Conservation (phyloP, 257 asterid genomes). For the Solanum medicagineum region DNA sequence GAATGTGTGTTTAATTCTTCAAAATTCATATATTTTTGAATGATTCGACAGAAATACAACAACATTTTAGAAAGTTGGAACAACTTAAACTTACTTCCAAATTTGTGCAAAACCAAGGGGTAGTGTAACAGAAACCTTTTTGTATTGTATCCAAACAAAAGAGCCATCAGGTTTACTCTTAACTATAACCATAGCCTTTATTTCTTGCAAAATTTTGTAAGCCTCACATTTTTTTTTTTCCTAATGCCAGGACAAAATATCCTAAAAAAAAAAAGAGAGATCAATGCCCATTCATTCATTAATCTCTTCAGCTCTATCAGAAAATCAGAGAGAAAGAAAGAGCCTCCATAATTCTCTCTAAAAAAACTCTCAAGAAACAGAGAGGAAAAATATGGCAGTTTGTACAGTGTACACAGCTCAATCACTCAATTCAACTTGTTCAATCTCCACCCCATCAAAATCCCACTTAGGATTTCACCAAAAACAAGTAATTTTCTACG, state of each 20-base stretch:
- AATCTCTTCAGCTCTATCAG: slow-evolving; percentile 2
- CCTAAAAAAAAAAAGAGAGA: not conserved
- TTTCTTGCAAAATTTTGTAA: slow-evolving; percentile 10
- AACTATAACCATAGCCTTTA: slow-evolving; percentile 25
- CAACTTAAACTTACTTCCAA: not conserved
- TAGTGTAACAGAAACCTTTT: slow-evolving; percentile 3
- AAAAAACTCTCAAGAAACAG: not conserved
- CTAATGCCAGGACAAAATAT: not conserved
- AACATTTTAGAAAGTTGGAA: not conserved
- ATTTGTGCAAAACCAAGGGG: slow-evolving; percentile 9
- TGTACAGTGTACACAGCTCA: slow-evolving; percentile 60
- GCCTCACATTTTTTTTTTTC: slow-evolving; percentile 12
- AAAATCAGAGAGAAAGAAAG: not conserved
- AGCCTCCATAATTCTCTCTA: not conserved
- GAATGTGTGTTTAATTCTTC: rapidly evolving
- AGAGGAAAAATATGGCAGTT: slow-evolving; percentile 56
- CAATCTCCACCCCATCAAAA: slow-evolving; percentile 63
- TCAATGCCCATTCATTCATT: not conserved
- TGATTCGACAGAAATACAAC: rapidly evolving
- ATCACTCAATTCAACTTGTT: slow-evolving; percentile 50
- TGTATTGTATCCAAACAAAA: slow-evolving; percentile 20
- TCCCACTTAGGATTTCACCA: slow-evolving; percentile 56
- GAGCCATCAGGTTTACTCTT: slow-evolving; percentile 10
- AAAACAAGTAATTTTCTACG: slow-evolving; percentile 41
- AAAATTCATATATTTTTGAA: not conserved